Percentiles rank a stretch among this genome's conserved stretches.
These are phyloP conservation scores for Tricholoma terreum DNA, from an alignment of 768 basidiomycete genomes.

Conservation along the genomic window DNA sequence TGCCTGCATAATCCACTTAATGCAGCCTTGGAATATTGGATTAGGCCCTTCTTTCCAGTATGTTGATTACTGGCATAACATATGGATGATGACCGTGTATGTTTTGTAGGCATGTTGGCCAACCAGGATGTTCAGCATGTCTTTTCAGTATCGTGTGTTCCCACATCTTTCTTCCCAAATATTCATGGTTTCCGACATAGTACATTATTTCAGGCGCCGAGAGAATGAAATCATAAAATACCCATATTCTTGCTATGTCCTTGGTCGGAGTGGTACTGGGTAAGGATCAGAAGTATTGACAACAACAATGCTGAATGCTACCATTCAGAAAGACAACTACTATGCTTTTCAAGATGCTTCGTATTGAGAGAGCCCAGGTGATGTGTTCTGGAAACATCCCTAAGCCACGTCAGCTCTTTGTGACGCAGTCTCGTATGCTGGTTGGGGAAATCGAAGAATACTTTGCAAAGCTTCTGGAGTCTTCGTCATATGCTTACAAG, in stretches of 20 bases:
- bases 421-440: conserved; percentile 62
- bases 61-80: neutral
- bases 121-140: conserved; percentile 44
- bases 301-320: neutral
- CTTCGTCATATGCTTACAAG: conserved; percentile 29
- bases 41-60: neutral
- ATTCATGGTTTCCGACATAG: neutral
- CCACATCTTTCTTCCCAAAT: neutral
- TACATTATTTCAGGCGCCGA: conserved; percentile 26
- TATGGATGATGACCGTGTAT: neutral
- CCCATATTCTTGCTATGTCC: no score
- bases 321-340: conserved; percentile 63
- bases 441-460: conserved; percentile 64
- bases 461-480: conserved; percentile 40
- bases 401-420: conserved; percentile 63
- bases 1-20: no score
- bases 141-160: conserved; percentile 36
- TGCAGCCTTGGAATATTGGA: neutral
- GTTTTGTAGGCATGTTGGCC: conserved; percentile 41
- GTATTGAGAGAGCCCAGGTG: conserved; percentile 53
- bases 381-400: conserved; percentile 22
- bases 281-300: conserved; percentile 17
- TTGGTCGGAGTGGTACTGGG: conserved; percentile 73
- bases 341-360: conserved; percentile 70
- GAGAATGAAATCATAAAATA: conserved; percentile 59